These are phyloP conservation scores for Panaeolus cyanescens DNA, from an alignment of 768 basidiomycete genomes.

Conservation along the genomic window DNA sequence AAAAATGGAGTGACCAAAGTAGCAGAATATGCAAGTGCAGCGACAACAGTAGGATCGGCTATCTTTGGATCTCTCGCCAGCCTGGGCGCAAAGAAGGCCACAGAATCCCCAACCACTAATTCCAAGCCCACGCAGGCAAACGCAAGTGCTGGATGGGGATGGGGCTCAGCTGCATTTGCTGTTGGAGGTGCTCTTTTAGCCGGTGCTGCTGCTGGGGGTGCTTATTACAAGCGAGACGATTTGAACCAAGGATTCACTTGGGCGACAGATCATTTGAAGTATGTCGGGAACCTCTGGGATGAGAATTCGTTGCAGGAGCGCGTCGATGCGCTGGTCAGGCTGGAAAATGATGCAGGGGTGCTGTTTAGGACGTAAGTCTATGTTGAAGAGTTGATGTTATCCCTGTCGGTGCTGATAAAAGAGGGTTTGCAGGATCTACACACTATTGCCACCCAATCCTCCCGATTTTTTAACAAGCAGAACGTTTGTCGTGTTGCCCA, in stretches of 20 bases:
- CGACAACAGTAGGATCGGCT: constrained; percentile 63
- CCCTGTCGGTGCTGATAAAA: background rate
- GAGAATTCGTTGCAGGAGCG: constrained; percentile 60
- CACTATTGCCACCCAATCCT: constrained; percentile 69
- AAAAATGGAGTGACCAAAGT: constrained; percentile 82
- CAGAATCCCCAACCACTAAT: constrained; percentile 24
- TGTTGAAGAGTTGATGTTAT: background rate
- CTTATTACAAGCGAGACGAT: constrained; percentile 81
- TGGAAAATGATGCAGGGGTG: constrained; percentile 64
- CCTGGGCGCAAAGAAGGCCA: constrained; percentile 46
- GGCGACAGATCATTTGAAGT: constrained; percentile 89
- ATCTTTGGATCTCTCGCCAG: constrained; percentile 58
- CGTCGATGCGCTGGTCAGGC: constrained; percentile 59
- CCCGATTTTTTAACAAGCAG: constrained; percentile 55
- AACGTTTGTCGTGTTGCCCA: constrained; percentile 82
- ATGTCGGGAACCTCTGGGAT: constrained; percentile 86
- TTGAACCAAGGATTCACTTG: constrained; percentile 69
- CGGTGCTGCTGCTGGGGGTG: constrained; percentile 82
- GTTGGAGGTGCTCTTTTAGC: constrained; percentile 77
- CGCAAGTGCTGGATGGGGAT: constrained; percentile 19
- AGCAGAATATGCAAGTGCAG: constrained; percentile 66
- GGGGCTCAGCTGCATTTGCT: constrained; percentile 47
- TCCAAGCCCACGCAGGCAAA: constrained; percentile 13
- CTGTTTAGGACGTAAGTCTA: constrained; percentile 69
- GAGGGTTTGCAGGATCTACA: constrained; percentile 66